Evolutionary conservation across 495 filamentous ascomycete species (phyloP).

Genomic region (Neurospora pannonica): DNA sequence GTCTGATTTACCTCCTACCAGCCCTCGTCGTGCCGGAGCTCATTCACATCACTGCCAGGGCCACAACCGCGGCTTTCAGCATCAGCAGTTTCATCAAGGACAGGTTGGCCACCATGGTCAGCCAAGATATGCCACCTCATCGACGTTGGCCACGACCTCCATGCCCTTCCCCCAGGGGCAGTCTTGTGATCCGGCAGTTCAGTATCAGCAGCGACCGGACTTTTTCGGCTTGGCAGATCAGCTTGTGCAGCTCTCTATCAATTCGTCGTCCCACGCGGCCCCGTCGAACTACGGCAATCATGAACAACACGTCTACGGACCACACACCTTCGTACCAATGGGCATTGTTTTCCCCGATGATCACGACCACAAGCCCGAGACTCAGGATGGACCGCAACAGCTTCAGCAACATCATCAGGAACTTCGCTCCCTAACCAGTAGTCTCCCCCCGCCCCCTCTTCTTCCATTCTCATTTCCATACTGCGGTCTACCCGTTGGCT

Average conservation of each 20-base stretch:
- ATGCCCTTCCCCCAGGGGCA: neutral
- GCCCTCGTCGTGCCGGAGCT: slow-evolving; percentile 3
- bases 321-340: neutral
- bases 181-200: neutral
- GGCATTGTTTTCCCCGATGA: neutral
- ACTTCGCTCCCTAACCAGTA: neutral
- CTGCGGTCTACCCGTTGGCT: slow-evolving; percentile 31
- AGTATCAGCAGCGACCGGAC: neutral
- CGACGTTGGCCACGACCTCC: neutral
- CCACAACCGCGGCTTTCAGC: neutral
- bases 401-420: neutral
- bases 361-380: neutral
- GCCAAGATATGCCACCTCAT: neutral
- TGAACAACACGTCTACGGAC: neutral
- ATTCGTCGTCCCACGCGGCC: neutral
- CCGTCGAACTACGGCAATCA: neutral
- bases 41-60: neutral
- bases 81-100: neutral
- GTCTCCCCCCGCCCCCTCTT: neutral
- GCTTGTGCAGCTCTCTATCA: neutral
- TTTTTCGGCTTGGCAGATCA: neutral
- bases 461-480: neutral
- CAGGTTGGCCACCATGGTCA: neutral
- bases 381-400: neutral
- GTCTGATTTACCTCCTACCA: neutral